Percentiles rank a stretch among this genome's conserved stretches.
phyloP scores from a whole-genome alignment of 169 alveolate genomes.

The Neospora caninum region DNA sequence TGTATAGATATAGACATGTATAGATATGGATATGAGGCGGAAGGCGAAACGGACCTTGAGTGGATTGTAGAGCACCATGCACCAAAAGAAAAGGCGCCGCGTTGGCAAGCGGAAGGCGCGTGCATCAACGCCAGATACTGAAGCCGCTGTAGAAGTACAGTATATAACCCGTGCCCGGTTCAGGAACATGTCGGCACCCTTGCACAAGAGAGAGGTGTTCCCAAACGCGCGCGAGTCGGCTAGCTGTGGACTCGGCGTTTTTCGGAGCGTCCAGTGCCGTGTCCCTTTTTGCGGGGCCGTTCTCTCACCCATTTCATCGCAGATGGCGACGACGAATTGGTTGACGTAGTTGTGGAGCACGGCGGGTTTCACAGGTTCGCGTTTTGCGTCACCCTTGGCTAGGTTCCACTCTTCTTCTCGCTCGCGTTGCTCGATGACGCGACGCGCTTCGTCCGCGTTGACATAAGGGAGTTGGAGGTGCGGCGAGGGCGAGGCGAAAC shows the following conservation, averaged over 20 bases:
- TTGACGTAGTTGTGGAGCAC: slow-evolving; percentile 6
- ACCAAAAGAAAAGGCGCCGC: no score
- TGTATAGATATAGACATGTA: not conserved
- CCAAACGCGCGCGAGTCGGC: no score
- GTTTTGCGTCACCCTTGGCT: not conserved
- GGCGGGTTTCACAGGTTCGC: not conserved
- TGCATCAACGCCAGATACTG: no score
- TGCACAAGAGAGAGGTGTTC: no score
- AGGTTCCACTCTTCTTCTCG: not conserved
- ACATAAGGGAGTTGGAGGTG: not conserved
- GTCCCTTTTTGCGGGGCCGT: no score
- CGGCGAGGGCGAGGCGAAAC: slow-evolving; percentile 74
- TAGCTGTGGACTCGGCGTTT: no score
- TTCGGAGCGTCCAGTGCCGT: not conserved
- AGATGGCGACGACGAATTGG: slow-evolving; percentile 30
- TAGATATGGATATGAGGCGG: not conserved
- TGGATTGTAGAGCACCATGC: no score
- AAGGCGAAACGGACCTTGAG: no score
- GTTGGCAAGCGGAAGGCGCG: no score
- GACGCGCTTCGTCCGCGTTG: slow-evolving; percentile 1
- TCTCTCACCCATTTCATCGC: slow-evolving; percentile 34
- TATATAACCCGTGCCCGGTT: no score
- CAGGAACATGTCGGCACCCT: no score
- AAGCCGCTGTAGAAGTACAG: no score
- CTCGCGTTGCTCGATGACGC: not conserved